Percentiles rank a stretch among this genome's conserved stretches.
phyloP scores from a whole-genome alignment of 495 filamentous ascomycete species.

The Talaromyces liani region DNA sequence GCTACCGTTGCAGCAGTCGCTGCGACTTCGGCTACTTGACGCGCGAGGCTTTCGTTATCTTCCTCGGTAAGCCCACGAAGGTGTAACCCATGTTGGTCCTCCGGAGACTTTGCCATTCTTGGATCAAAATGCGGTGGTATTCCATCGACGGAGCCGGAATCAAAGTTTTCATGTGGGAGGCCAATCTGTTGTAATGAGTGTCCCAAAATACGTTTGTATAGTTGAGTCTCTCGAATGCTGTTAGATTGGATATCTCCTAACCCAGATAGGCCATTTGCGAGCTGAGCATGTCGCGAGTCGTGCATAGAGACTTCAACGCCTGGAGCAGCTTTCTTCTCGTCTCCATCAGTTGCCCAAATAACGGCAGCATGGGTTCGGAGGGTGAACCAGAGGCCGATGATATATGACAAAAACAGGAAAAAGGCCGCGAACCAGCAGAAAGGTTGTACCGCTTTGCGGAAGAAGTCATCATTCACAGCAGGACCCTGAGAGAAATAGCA shows the following conservation, averaged over 20 bases:
- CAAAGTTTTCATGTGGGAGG: slow-evolving; percentile 40
- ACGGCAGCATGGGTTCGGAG: slow-evolving; percentile 92
- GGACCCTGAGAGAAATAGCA: slow-evolving; percentile 91
- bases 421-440: slow-evolving; percentile 84
- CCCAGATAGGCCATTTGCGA: slow-evolving; percentile 24
- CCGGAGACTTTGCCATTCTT: slow-evolving; percentile 30
- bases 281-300: slow-evolving; percentile 29
- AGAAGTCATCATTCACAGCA: slow-evolving; percentile 81
- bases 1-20: slow-evolving; percentile 87
- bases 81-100: slow-evolving; percentile 29
- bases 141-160: slow-evolving; percentile 11
- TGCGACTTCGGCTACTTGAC: slow-evolving; percentile 83
- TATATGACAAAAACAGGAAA: slow-evolving; percentile 84
- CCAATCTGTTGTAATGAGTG: slow-evolving; percentile 81
- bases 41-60: slow-evolving; percentile 71
- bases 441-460: slow-evolving; percentile 78
- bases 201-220: slow-evolving; percentile 90
- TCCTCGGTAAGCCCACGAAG: slow-evolving; percentile 55
- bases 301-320: slow-evolving; percentile 33
- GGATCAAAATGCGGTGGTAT: slow-evolving; percentile 60
- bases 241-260: slow-evolving; percentile 23
- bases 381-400: slow-evolving; percentile 94
- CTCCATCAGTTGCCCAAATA: slow-evolving; percentile 85
- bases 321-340: slow-evolving; percentile 68
- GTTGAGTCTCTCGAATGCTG: slow-evolving; percentile 68